Evolutionary conservation across 805 yeast species (phyloP).

Genomic region (Tetrapisispora fleetii): DNA sequence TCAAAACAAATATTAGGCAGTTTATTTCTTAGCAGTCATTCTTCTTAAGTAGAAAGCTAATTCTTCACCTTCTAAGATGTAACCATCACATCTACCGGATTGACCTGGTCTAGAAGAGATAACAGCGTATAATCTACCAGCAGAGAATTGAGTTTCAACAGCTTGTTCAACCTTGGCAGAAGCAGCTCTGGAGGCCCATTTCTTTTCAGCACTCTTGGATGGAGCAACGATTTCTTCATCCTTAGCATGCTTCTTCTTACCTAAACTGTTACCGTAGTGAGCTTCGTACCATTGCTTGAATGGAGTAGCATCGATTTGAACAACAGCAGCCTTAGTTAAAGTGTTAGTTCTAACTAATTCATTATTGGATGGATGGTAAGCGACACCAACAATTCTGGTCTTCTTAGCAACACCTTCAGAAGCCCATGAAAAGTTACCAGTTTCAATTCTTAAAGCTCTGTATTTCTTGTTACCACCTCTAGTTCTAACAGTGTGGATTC

Average conservation of each 20-base stretch:
- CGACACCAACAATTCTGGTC: constrained; percentile 97
- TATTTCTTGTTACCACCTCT: constrained; percentile 99
- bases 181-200: constrained; percentile 87
- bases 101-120: constrained; percentile 99
- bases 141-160: constrained; percentile 92
- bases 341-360: constrained; percentile 99
- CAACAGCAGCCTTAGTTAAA: constrained; percentile 96
- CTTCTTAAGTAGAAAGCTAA: constrained; percentile 99
- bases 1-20: background rate
- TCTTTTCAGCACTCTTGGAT: constrained; percentile 78
- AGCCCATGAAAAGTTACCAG: constrained; percentile 99
- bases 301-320: constrained; percentile 99
- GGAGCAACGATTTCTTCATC: constrained; percentile 44
- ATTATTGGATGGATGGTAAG: constrained; percentile 99
- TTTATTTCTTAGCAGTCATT: constrained; percentile 97
- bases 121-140: constrained; percentile 98
- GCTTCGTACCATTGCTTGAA: constrained; percentile 99
- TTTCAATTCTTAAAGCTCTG: constrained; percentile 99
- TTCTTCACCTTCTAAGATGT: constrained; percentile 99
- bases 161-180: constrained; percentile 78
- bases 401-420: constrained; percentile 97
- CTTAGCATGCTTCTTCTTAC: constrained; percentile 62
- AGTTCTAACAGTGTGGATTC: constrained; percentile 98
- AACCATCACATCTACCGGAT: constrained; percentile 99
- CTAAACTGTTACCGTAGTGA: constrained; percentile 91